phyloP scores from a whole-genome alignment of 148 eudicot genomes.

The Pouteria glomerata region DNA sequence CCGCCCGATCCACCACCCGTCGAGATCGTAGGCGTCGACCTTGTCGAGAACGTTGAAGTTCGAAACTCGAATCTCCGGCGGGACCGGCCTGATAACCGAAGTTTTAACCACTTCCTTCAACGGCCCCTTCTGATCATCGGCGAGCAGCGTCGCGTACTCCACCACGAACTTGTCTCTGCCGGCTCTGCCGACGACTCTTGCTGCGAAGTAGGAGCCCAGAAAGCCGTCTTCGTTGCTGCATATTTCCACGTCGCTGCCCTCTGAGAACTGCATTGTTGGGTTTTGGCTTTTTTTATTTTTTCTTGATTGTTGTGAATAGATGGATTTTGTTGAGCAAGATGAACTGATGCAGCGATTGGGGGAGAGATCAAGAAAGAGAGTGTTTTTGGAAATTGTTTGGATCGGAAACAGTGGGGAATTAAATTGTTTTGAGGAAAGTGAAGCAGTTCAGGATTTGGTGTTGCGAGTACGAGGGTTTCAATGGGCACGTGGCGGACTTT shows the following conservation, averaged over 20 bases:
- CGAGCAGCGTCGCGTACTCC: slow-evolving; percentile 7
- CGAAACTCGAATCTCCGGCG: slow-evolving; percentile 11
- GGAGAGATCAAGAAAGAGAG: too few relatives aligned
- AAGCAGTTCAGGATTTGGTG: too few relatives aligned
- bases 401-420: too few relatives aligned
- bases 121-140: background rate
- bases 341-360: too few relatives aligned
- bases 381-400: too few relatives aligned
- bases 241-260: slow-evolving; percentile 15
- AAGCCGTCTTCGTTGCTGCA: slow-evolving; percentile 23
- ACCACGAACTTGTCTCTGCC: slow-evolving; percentile 1
- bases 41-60: slow-evolving; percentile 19
- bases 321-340: too few relatives aligned
- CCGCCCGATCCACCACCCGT: slow-evolving; percentile 25
- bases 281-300: background rate
- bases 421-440: too few relatives aligned
- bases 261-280: background rate
- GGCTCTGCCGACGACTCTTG: background rate
- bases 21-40: slow-evolving; percentile 22
- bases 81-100: slow-evolving; percentile 10
- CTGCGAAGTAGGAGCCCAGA: slow-evolving; percentile 16
- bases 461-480: too few relatives aligned
- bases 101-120: slow-evolving; percentile 13
- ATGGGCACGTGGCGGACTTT: too few relatives aligned
- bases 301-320: too few relatives aligned